A percentile compares a stretch with the other conserved stretches of the same genome.
These are phyloP conservation scores for Rhizopogon vinicolor DNA, from an alignment of 768 basidiomycete species.

Conservation along the genomic window DNA sequence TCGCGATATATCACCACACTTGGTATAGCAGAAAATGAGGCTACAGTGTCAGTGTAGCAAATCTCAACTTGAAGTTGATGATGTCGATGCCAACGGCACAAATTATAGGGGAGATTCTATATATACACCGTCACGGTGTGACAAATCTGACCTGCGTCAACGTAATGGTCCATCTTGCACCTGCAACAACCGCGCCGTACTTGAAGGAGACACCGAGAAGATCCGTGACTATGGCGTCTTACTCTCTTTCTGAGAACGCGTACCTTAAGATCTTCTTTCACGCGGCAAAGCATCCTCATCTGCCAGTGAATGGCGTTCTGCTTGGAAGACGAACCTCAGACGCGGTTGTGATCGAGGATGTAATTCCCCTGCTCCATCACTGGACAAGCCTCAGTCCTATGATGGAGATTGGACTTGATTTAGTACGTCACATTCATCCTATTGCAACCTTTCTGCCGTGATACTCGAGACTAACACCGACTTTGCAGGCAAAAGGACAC, in stretches of 20 bases:
- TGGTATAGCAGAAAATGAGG: no score
- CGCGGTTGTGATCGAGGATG: slow-evolving; percentile 52
- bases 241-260: slow-evolving; percentile 54
- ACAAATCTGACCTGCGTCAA: no score
- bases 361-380: slow-evolving; percentile 76
- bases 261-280: slow-evolving; percentile 77
- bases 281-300: slow-evolving; percentile 75
- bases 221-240: slow-evolving; percentile 29
- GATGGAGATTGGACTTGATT: slow-evolving; percentile 82
- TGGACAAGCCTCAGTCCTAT: slow-evolving; percentile 82
- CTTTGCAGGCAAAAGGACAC: slow-evolving; percentile 50
- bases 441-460: not conserved
- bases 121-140: not conserved
- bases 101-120: no score
- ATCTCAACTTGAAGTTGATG: no score
- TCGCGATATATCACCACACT: no score
- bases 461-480: not conserved
- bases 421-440: slow-evolving; percentile 41
- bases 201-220: not conserved
- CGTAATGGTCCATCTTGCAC: no score
- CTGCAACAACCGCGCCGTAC: not conserved
- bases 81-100: no score
- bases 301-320: slow-evolving; percentile 74
- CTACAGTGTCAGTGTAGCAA: no score
- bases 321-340: slow-evolving; percentile 45